A percentile compares a stretch with the other conserved stretches of the same genome.
These are phyloP conservation scores for Pseudogymnoascus destructans DNA, from an alignment of 2,329 filamentous ascomycete species.

Conservation along the genomic window DNA sequence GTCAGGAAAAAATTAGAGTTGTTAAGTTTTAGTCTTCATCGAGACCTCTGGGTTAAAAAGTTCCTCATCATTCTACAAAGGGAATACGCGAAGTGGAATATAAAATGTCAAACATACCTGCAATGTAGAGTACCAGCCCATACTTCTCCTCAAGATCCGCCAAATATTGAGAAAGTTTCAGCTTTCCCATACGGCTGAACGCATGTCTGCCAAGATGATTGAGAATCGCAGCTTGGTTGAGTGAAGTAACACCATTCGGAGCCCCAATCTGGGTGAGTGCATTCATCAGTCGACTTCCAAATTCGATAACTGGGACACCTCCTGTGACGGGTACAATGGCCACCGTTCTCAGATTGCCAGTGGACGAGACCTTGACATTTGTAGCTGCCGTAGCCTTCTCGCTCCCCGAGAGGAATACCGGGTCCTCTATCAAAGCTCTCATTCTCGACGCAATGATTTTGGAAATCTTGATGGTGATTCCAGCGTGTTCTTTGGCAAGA, in stretches of 20 bases:
- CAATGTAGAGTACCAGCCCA: conserved; percentile 86
- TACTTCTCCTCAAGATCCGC: conserved; percentile 97
- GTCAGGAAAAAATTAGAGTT: conserved; percentile 59
- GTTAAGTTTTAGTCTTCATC: conserved; percentile 21
- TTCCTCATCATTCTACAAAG: conserved; percentile 31
- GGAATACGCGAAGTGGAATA: conserved; percentile 23
- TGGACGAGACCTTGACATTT: conserved; percentile 63
- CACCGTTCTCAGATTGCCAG: conserved; percentile 82
- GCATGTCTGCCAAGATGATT: conserved; percentile 93
- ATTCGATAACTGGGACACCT: conserved; percentile 89
- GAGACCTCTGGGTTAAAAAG: conserved; percentile 20
- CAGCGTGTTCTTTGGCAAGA: conserved; percentile 88
- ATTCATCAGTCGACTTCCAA: conserved; percentile 76
- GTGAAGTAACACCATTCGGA: conserved; percentile 75
- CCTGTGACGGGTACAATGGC: conserved; percentile 81
- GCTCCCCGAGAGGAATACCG: conserved; percentile 50
- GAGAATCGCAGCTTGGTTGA: conserved; percentile 87
- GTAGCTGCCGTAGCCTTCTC: conserved; percentile 47
- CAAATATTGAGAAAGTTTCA: conserved; percentile 89
- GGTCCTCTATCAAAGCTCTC: conserved; percentile 75
- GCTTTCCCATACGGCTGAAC: conserved; percentile 92
- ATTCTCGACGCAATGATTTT: conserved; percentile 96
- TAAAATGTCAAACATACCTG: conserved; percentile 39
- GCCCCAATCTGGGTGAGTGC: conserved; percentile 83
- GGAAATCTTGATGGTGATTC: conserved; percentile 97